These are phyloP conservation scores for Cercospora janseana DNA, from an alignment of 2,329 filamentous ascomycete species.

Conservation along the genomic window DNA sequence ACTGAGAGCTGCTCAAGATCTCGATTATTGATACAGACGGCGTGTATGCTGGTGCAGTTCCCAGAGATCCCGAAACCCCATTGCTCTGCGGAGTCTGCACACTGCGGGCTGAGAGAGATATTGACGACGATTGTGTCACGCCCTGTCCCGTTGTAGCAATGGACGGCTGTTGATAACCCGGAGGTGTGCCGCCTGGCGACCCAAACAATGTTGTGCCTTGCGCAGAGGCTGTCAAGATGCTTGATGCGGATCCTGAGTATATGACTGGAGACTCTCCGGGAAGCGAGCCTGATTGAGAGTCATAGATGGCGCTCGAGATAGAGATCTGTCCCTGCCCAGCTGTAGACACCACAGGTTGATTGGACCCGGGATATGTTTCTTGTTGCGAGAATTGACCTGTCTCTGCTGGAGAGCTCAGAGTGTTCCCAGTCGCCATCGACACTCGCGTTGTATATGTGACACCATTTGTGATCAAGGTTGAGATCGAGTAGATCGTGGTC, in stretches of 20 bases:
- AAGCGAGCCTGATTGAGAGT: too few species aligned
- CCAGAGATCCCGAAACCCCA: not conserved
- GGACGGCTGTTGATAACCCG: not conserved
- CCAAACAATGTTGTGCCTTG: not conserved
- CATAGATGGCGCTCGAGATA: too few species aligned
- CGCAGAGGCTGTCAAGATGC: not conserved
- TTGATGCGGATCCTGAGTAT: not conserved
- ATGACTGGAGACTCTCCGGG: not conserved
- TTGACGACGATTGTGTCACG: not conserved
- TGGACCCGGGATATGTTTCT: too few species aligned
- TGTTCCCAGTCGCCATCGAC: not conserved
- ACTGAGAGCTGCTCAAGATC: not conserved
- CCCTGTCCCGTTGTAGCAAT: not conserved
- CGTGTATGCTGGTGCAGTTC: not conserved
- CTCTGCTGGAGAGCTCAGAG: not conserved
- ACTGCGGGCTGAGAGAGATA: not conserved
- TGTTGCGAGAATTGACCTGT: not conserved
- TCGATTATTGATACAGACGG: not conserved
- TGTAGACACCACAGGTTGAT: too few species aligned
- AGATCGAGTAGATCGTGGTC: not conserved
- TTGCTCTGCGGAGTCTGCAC: not conserved
- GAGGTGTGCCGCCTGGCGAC: not conserved
- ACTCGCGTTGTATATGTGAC: not conserved
- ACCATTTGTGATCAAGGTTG: constrained; percentile 2
- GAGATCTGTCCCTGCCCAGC: too few species aligned